Evolutionary conservation across 2,329 filamentous ascomycete genomes (phyloP), one percentile per base, ranked within the genome.

Genomic region (Fusarium gaditjirri): DNA sequence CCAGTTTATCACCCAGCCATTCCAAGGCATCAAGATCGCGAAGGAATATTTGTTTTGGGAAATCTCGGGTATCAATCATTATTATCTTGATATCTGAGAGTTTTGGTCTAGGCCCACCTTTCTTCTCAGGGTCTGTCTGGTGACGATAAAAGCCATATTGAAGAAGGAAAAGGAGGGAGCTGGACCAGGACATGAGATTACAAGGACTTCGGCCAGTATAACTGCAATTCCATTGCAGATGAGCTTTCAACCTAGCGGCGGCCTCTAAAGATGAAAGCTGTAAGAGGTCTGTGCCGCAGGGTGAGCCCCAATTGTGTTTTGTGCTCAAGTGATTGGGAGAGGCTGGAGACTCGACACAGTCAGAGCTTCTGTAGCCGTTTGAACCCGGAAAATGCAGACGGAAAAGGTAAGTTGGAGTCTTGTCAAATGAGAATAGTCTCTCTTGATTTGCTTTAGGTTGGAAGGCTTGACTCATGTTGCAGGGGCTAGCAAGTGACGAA

Each of bases 161-260:
- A 8, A 60, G 36, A 0, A 53, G 10, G 23, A 29, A 29, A 3
- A 57, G 16, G 1, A 60, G 43, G 5, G 56, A 60, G 23, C 36
- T 42, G 2, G 56, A 60, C 57, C 57, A 60, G 11, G 57, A 60
- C 38, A 60, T 60, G 1, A 53, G 29, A 29, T 60, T 60, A 33
- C 31, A 33, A 14, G 31, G 31, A 33, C 31, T 33, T 33, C 31
- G 12, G 6, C 31, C 31, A 33, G 1, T 13, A 33, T 33, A 33
- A 33, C 31, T 7, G 31, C 31, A 33, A 33, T 16, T 2, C 31
- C 31, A 33, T 33, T 14, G 14, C 1, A 59, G 27, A 27, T 53
- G 44, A 10, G 5, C 3, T 2, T 16, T 6, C 8, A 56, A 8
- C 8, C 10, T n/a, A 6, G 1, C 6, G 17, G 41, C 41, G 2